Evolutionary conservation across 2,329 filamentous ascomycete species (phyloP).

Genomic region (Allantophomopsis cytisporea): DNA sequence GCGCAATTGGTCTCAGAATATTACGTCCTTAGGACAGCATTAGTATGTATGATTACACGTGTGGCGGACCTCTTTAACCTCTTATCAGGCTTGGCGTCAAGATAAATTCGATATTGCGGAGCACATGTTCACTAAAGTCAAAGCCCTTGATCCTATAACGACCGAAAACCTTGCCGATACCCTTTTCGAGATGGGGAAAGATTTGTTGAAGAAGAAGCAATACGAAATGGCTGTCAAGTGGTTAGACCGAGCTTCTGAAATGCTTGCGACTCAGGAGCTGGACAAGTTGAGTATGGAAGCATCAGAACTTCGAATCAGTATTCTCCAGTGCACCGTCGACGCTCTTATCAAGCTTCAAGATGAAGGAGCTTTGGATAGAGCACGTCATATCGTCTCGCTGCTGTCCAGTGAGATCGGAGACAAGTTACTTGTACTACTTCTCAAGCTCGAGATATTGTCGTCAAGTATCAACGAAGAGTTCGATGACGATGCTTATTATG

Average conservation of each 20-base stretch:
- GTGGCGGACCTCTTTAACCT: slow-evolving; percentile 8
- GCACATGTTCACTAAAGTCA: slow-evolving; percentile 55
- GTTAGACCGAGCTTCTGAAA: slow-evolving; percentile 53
- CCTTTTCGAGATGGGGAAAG: slow-evolving; percentile 59
- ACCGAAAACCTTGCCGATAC: slow-evolving; percentile 52
- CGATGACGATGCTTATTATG: slow-evolving; percentile 31
- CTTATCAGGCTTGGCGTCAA: slow-evolving; percentile 52
- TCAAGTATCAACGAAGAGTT: slow-evolving; percentile 30
- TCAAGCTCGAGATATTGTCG: slow-evolving; percentile 55
- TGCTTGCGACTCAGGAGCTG: slow-evolving; percentile 40
- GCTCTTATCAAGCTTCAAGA: slow-evolving; percentile 34
- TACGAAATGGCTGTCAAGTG: slow-evolving; percentile 49
- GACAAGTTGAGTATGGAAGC: slow-evolving; percentile 43
- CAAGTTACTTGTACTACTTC: slow-evolving; percentile 49
- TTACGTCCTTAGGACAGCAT: slow-evolving; percentile 22
- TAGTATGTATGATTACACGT: slow-evolving; percentile 32
- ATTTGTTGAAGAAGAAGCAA: slow-evolving; percentile 36
- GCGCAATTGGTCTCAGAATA: slow-evolving; percentile 16
- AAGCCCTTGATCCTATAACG: slow-evolving; percentile 28
- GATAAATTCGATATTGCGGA: slow-evolving; percentile 63
- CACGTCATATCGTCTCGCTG: slow-evolving; percentile 41
- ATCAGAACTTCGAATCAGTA: slow-evolving; percentile 48
- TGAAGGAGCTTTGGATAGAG: slow-evolving; percentile 30
- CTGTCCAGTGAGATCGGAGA: slow-evolving; percentile 50
- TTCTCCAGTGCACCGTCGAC: slow-evolving; percentile 50